Base-by-base conservation (phyloP, 306 rosid genomes). In the Vigna angularis region DNA sequence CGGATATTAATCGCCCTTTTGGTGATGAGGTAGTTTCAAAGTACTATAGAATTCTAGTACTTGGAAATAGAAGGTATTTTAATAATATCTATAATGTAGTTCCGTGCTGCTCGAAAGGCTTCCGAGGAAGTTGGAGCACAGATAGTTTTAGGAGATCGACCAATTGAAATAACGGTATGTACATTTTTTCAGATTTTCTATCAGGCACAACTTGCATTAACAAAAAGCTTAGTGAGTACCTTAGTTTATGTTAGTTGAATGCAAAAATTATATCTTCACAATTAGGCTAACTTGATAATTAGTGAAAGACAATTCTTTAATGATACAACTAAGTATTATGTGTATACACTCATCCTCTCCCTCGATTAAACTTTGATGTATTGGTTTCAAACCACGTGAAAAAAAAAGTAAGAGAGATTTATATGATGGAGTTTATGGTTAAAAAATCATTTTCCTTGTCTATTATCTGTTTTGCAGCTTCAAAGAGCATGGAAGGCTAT, bases 151-250 rank as follows among this genome's bases (percentile, higher is more conserved):
- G 98, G 98, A 73, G 98, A 95, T 76, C 86, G 96, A 11, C 97
- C 99, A 63, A 91, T 95, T 82, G 98, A 95, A 73, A 95, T 93
- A 74, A 95, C 99, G 15, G 99, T 95, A 86, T 65, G 97, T 30
- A 30, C 34, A 26, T 26, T 26, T 26, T 26, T 30, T 30, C 34
- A 30, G 34, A 30, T 30, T 30, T 30, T 30, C 34, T 4, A 30
- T 30, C 34, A 4, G 34, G 4, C 34, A 30, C 5, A 30, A 0
- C 34, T 30, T 30, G 4, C 34, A 30, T 30, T 30, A 30, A 30
- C 34, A 30, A 5, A 30, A 4, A 30, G 34, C 34, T 30, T 30
- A 4, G 5, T 30, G 5, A 30, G 34, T 30, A 30, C 28, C 28
- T 26, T 26, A 26, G 28, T 30, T 30, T 30, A 30, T 30, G 0